These are phyloP conservation scores for Fusarium sp. DNA, from an alignment of 2,329 filamentous ascomycete genomes.

Conservation along the genomic window DNA sequence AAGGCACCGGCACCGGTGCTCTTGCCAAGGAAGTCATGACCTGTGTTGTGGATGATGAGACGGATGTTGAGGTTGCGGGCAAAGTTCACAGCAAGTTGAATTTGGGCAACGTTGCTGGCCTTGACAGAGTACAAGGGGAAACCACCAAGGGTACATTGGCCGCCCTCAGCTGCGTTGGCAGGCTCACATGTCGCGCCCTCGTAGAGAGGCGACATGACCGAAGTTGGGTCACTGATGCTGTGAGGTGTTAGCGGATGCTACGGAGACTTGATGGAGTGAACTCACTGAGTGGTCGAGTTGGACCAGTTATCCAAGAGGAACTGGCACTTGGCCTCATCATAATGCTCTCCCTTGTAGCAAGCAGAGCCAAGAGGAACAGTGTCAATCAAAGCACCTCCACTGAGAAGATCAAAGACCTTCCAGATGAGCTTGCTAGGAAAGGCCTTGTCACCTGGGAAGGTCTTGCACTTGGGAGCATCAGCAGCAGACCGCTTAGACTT, in stretches of 20 bases:
- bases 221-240: slow-evolving; percentile 52
- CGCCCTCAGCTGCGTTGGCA: slow-evolving; percentile 36
- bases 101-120: slow-evolving; percentile 56
- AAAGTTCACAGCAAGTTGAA: slow-evolving; percentile 62
- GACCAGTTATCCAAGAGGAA: slow-evolving; percentile 7
- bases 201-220: slow-evolving; percentile 56
- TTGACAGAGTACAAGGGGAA: slow-evolving; percentile 58
- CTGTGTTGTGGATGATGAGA: slow-evolving; percentile 63
- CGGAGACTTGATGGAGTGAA: fast-evolving
- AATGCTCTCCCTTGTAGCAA: slow-evolving; percentile 47
- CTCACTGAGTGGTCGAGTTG: slow-evolving; percentile 31
- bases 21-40: slow-evolving; percentile 66
- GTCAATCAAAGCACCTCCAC: slow-evolving; percentile 48
- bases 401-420: slow-evolving; percentile 51
- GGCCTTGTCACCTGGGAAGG: slow-evolving; percentile 45
- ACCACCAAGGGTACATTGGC: slow-evolving; percentile 55
- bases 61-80: slow-evolving; percentile 61
- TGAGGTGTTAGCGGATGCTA: background rate
- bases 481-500: slow-evolving; percentile 12
- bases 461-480: slow-evolving; percentile 41
- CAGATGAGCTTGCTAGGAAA: slow-evolving; percentile 46
- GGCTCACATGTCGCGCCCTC: slow-evolving; percentile 54
- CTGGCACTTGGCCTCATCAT: slow-evolving; percentile 5
- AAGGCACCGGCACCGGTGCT: slow-evolving; percentile 65
- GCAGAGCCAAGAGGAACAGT: slow-evolving; percentile 49